Evolutionary conservation across 176 grass and related monocot genomes (phyloP).

Genomic region (Raddia distichophylla): DNA sequence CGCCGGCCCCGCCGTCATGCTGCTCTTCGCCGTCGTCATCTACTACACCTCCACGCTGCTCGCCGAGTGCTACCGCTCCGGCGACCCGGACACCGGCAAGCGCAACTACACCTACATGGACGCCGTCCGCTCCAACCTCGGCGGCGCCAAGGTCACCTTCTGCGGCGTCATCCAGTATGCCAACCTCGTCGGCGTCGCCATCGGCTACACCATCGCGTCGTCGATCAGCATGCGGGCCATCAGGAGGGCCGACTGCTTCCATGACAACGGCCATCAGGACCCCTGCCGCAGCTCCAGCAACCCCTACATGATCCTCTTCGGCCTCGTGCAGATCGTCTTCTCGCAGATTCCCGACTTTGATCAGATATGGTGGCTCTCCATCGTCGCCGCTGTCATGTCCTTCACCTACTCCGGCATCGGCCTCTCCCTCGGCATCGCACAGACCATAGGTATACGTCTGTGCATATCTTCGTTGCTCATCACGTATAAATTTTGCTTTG

Average conservation of each 20-base stretch:
- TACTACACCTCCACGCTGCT: conserved; percentile 78
- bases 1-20: conserved; percentile 62
- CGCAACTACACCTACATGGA: conserved; percentile 2
- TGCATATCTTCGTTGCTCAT: background rate
- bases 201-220: conserved; percentile 74
- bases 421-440: conserved; percentile 56
- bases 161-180: conserved; percentile 71
- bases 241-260: conserved; percentile 64
- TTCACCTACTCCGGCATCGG: conserved; percentile 75
- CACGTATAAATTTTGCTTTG: no score
- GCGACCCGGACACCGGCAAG: conserved; percentile 53
- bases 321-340: conserved; percentile 53
- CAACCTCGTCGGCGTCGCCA: conserved; percentile 66
- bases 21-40: conserved; percentile 61
- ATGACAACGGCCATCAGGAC: conserved; percentile 54
- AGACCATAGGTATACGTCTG: conserved; percentile 44
- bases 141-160: conserved; percentile 39
- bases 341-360: conserved; percentile 75
- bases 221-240: conserved; percentile 79
- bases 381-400: conserved; percentile 74
- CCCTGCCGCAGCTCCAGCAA: conserved; percentile 51
- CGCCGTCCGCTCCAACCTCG: conserved; percentile 43
- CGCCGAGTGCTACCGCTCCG: conserved; percentile 74
- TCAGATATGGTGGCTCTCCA: conserved; percentile 76
- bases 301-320: conserved; percentile 72